Conservation (phyloP, 2,329 filamentous ascomycete species). For the Nemania sp. region DNA sequence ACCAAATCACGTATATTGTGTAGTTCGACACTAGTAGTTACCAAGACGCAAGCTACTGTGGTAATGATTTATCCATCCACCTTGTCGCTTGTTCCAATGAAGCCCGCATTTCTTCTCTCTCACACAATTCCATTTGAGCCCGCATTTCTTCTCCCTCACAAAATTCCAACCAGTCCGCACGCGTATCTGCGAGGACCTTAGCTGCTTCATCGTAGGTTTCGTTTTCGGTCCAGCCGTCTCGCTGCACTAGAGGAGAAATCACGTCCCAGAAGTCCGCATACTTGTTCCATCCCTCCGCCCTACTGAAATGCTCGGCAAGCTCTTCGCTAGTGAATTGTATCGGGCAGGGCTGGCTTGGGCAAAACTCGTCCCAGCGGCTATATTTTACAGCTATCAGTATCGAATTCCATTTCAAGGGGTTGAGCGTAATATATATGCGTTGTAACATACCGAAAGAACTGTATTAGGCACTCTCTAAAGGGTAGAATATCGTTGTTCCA, state of each 20-base stretch:
- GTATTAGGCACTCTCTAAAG: conserved; percentile 7
- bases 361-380: conserved; percentile 5
- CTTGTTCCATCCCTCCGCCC: conserved; percentile 9
- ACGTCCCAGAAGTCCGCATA: conserved; percentile 8
- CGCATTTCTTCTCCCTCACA: too few species aligned
- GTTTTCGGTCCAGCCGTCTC: conserved; percentile 9
- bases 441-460: neutral
- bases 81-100: conserved; percentile 1
- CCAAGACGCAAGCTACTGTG: too few species aligned
- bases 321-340: conserved; percentile 8
- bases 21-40: too few species aligned
- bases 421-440: neutral
- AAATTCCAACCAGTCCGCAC: neutral
- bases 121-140: too few species aligned
- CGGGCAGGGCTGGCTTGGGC: conserved; percentile 3
- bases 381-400: neutral
- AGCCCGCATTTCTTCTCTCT: too few species aligned
- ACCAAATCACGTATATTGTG: too few species aligned
- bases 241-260: conserved; percentile 2
- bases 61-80: conserved; percentile 6
- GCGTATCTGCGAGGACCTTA: conserved; percentile 5
- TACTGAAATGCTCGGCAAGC: conserved; percentile 1
- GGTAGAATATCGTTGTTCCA: conserved; percentile 8
- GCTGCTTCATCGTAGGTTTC: conserved; percentile 9
- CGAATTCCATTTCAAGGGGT: neutral